Evolutionary conservation across 345 rosid species (phyloP), one percentile per base, ranked within the genome.

Genomic region (Eucalyptus tenuipes): DNA sequence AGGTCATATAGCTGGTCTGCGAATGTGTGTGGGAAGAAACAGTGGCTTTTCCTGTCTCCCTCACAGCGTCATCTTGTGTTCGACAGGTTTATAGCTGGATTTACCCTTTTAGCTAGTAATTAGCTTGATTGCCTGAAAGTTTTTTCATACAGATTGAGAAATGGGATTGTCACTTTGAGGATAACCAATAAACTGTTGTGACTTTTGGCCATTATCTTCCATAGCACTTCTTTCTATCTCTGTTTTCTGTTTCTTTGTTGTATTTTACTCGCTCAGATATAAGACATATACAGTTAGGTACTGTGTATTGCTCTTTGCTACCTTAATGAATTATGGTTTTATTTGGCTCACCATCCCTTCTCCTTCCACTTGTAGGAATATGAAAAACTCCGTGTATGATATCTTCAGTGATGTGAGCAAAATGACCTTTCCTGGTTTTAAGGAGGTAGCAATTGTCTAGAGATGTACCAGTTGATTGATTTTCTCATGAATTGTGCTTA

Each of bases 1-100:
- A 93, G 98, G 92, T 97, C 99, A 44, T 97, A 93, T 89, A 98
- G 98, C 89, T 97, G 99, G 99, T 97, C 99, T 85, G 98, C 99
- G 13, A 98, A 97, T 49, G 97, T 95, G 7, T 97, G 99, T 66
- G 99, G 99, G 89, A 95, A 87, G 94, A 97, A 97, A 90, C 93
- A 89, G 90, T 97, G 98, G 99, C 91, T 95, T 88, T 95, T 97
- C 87, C 94, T 96, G 87, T 90, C 98, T 87, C 97, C 97, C 88
- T 50, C 92, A 66, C 99, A 98, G 88, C 82, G 90, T 89, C 94
- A 94, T 89, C 97, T 96, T 90, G 93, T 95, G 79, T 95, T 94
- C 90, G 99, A 97, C 93, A 95, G 99, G 99, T 90, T 91, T 90
- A 95, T 42, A 49, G 87, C 18, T 22, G 55, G 57, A 48, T 47